These are phyloP conservation scores for Penicillium nordicum DNA, from an alignment of 2,329 filamentous ascomycete genomes.

Conservation along the genomic window DNA sequence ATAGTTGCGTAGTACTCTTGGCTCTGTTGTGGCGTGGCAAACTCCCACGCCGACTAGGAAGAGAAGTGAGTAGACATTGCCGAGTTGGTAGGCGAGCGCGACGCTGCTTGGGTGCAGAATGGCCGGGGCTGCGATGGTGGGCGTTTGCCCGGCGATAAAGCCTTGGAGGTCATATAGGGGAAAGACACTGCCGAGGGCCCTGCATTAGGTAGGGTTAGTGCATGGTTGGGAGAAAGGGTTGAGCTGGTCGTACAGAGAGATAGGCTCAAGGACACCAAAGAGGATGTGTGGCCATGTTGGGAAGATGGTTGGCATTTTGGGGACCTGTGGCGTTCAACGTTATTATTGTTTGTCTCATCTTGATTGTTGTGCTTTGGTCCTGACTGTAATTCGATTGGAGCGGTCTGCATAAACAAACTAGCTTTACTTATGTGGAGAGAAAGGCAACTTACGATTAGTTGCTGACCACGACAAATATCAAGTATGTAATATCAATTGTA, in stretches of 20 bases:
- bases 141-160: constrained; percentile 64
- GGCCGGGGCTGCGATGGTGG: constrained; percentile 31
- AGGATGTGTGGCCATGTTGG: constrained; percentile 62
- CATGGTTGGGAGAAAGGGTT: constrained; percentile 1
- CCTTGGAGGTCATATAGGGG: constrained; percentile 56
- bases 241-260: constrained; percentile 57
- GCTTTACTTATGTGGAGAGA: neutral
- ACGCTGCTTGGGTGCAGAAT: constrained; percentile 42
- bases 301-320: constrained; percentile 48
- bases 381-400: neutral
- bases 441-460: neutral
- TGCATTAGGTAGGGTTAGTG: constrained; percentile 28
- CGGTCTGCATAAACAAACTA: neutral
- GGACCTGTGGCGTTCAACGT: neutral
- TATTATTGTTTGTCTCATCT: neutral
- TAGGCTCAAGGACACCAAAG: constrained; percentile 66
- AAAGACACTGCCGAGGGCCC: constrained; percentile 58
- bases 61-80: constrained; percentile 66
- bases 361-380: neutral
- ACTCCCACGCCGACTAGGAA: constrained; percentile 63
- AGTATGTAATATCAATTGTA: neutral
- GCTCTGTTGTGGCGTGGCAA: constrained; percentile 61
- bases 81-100: constrained; percentile 64
- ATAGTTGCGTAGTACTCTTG: constrained; percentile 64
- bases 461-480: neutral